Conservation (phyloP, 208 protist species). For the Leishmania tarentolae region DNA sequence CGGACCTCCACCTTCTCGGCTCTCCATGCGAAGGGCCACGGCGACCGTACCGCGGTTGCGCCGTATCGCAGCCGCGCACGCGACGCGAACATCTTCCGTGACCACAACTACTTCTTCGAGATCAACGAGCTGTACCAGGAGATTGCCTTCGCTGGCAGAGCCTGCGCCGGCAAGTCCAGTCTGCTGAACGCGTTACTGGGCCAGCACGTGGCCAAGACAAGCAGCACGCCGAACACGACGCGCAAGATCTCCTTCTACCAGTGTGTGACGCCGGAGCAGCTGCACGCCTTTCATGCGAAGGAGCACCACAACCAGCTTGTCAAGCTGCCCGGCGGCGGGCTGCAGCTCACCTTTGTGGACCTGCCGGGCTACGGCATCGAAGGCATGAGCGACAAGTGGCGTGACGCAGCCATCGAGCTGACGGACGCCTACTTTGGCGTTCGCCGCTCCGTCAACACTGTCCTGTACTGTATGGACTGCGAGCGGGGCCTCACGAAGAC, state of each 20-base stretch:
- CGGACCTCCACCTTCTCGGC: slow-evolving; percentile 1
- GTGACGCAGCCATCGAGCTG: slow-evolving; percentile 83
- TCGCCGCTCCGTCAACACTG: slow-evolving; percentile 90
- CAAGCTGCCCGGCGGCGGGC: slow-evolving; percentile 82
- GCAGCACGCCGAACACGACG: slow-evolving; percentile 88
- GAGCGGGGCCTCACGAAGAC: slow-evolving; percentile 83
- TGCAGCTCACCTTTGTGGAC: slow-evolving; percentile 92
- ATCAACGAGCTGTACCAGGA: slow-evolving; percentile 92
- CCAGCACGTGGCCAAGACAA: slow-evolving; percentile 81
- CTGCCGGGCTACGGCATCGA: slow-evolving; percentile 91
- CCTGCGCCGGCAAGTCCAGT: slow-evolving; percentile 88
- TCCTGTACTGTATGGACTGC: slow-evolving; percentile 91
- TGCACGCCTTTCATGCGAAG: slow-evolving; percentile 68
- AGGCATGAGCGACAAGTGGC: slow-evolving; percentile 89
- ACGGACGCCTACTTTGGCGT: slow-evolving; percentile 92
- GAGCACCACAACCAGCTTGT: slow-evolving; percentile 82
- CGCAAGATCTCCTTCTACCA: slow-evolving; percentile 90
- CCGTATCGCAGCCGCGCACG: slow-evolving; percentile 43
- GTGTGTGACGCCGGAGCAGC: slow-evolving; percentile 75
- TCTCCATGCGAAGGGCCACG: background rate
- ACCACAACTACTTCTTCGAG: slow-evolving; percentile 92
- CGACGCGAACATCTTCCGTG: slow-evolving; percentile 70
- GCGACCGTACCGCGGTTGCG: background rate
- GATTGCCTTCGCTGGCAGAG: slow-evolving; percentile 83
- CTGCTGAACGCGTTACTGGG: slow-evolving; percentile 86